Base-by-base conservation (phyloP, 164 flowering plant species). In the Nelumbo lutea region DNA sequence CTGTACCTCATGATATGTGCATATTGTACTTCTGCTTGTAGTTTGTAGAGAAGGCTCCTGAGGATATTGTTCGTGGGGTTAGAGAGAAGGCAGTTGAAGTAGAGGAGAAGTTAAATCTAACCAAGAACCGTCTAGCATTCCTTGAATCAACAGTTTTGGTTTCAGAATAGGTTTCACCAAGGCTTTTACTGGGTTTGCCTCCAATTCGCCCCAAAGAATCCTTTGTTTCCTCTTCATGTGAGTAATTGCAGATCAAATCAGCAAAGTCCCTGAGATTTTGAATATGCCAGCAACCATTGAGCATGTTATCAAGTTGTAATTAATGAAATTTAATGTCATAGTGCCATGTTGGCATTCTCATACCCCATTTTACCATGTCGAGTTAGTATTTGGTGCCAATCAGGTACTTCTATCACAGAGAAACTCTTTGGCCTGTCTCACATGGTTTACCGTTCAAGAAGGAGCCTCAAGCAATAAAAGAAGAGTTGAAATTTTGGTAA, bases 31-130 rank as follows among this genome's bases (percentile, higher is more conserved):
- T 48, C 53, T 60, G 9, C 15, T 13, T 82, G 84, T 83, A 94
- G 97, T 94, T 94, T 82, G 81, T 90, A 64, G 93, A 88, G 79
- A 91, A 87, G 77, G 98, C 98, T 57, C 96, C 98, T 0, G 87
- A 85, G 80, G 88, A 90, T 66, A 71, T 94, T 61, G 95, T 94
- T 13, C 83, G 79, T 66, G 91, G 86, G 50, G 95, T 87, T 40
- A 80, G 73, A 66, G 97, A 90, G 63, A 94, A 94, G 72, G 90
- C 88, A 62, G 86, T 83, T 42, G 96, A 91, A 81, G 86, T 90
- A 64, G 88, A 87, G 73, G 98, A 94, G 83, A 94, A 90, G 72
- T 84, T 94, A 59, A 83, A 65, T 47, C 86, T 94, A n/a, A 94
- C 93, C 42, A 82, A 79, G 77, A 88, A 83, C 59, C 93, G 93